Percentiles rank a stretch among this genome's conserved stretches.
Evolutionary conservation across 345 rosid species (phyloP).

Genomic region (Acer campestre): DNA sequence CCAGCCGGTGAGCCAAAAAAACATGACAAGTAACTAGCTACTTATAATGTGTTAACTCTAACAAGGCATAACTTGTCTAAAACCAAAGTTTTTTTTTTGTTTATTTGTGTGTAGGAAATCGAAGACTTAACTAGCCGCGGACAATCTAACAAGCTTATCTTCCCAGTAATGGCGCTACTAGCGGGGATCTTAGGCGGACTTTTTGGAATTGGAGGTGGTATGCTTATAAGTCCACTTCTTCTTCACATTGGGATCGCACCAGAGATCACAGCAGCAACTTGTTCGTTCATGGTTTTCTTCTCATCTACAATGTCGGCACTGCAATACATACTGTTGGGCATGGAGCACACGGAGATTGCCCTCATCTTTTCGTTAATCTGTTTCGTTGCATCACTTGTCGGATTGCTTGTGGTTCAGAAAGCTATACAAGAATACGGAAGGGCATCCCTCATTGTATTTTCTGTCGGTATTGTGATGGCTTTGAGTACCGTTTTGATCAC

Average conservation of each 20-base stretch:
- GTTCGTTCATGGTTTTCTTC: slow-evolving; percentile 74
- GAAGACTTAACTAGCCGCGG: slow-evolving; percentile 30
- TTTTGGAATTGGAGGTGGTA: slow-evolving; percentile 93
- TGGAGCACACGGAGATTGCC: slow-evolving; percentile 58
- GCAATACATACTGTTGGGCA: slow-evolving; percentile 68
- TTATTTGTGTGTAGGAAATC: slow-evolving; percentile 32
- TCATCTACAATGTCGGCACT: slow-evolving; percentile 73
- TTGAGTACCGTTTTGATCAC: slow-evolving; percentile 73
- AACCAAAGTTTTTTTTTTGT: not conserved
- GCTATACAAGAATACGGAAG: slow-evolving; percentile 61
- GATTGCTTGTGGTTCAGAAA: slow-evolving; percentile 66
- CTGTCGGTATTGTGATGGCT: slow-evolving; percentile 77
- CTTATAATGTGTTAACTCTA: not conserved
- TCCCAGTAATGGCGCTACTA: slow-evolving; percentile 72
- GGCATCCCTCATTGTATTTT: slow-evolving; percentile 85
- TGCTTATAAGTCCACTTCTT: slow-evolving; percentile 91
- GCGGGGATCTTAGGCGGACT: slow-evolving; percentile 87
- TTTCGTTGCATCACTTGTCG: slow-evolving; percentile 66
- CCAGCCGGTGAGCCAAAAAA: slow-evolving; percentile 28
- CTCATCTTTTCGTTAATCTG: slow-evolving; percentile 57
- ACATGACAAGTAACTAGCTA: not conserved
- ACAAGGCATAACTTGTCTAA: not conserved
- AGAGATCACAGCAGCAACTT: slow-evolving; percentile 82
- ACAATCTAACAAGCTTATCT: slow-evolving; percentile 41
- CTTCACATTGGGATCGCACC: slow-evolving; percentile 76